Base-by-base conservation (phyloP, 768 basidiomycete genomes). In the Pilatotrama ljubarskyi region DNA sequence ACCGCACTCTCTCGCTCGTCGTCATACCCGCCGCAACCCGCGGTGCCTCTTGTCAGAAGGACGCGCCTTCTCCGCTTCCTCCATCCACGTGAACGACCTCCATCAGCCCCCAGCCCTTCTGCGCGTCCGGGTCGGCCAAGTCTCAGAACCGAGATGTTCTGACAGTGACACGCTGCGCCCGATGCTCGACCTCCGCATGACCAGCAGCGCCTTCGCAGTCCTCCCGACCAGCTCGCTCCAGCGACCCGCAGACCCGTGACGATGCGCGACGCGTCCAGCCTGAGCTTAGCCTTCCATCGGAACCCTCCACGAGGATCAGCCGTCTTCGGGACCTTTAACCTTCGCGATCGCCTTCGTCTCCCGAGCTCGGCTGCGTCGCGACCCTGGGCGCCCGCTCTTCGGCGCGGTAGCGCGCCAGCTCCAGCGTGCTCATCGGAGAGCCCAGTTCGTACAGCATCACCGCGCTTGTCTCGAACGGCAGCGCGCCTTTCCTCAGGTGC, bases 401-500 rank as follows among this genome's bases (percentile, higher is more conserved):
- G 29, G 18, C 41, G 49, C 46, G 56, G 55, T 55, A 52, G 36
- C 38, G 47, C 40, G 37, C 29, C 17, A 53, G 35, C 40, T 29
- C 5, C 17, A 54, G 7, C 29, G 32, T 3, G 47, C 43, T 40
- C 42, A 50, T 60, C 29, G 32, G 13, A 66, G 46, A 51, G 38
- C 66, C 62, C 40, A 82, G 71, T 57, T 73, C 71, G 14, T 55
- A 51, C 29, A 77, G 62, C 73, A 79, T 78, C 37, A 38, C 57
- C 37, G 58, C 62, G 36, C 54, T 67, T 37, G 66, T 60, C 55
- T 55, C 26, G 29, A 62, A 61, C 43, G 63, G 68, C 53, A 79
- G 64, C 59, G 55, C 51, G 26, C 75, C 75, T 15, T 60, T 64
- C 26, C 54, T 51, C 48, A 64, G 51, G 40, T 73, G 72, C 55